Evolutionary conservation across 345 rosid genomes (phyloP), one percentile per base, ranked within the genome.

Genomic region (Trapa bicornis): DNA sequence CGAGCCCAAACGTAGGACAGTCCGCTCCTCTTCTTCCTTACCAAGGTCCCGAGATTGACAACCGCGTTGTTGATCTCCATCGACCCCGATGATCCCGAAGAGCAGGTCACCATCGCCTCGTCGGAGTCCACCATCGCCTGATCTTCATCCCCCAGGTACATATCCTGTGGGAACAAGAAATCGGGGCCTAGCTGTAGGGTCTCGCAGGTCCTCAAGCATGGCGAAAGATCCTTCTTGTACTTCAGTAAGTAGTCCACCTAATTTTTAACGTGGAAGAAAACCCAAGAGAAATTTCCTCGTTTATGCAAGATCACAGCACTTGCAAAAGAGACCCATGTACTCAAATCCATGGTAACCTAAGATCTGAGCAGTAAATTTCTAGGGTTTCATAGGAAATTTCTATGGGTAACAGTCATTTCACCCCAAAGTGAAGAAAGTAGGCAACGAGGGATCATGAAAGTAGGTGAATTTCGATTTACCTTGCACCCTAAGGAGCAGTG

Each of bases 401-500:
- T 0, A 8, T 42, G 45, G 45, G 8, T 42, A 42, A 42, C 4
- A 42, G 8, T 42, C 45, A 42, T 42, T 42, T 42, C 45, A 42
- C 45, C 29, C 29, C 29, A 22, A 42, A 8, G 45, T 8, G 45
- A 42, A 42, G 5, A 8, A 22, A 22, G 29, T 22, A 22, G 29
- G 29, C 29, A 22, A 22, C 0, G 29, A 22, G 29, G 29, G 29
- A 22, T 22, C 4, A 3, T 8, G 45, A 22, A 22, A 22, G 29
- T 22, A 42, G 4, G 45, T 42, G 45, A 42, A 42, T 42, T 42
- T 42, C 45, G 45, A 42, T 42, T 65, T 67, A 93, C 98, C 97
- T 91, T 94, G 84, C 99, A 94, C 13, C 86, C 91, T 3, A 94
- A 81, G 61, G 99, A 94, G 86, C 99, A 94, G 68, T 91, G 95